A percentile compares a stretch with the other conserved stretches of the same genome.
phyloP scores from a whole-genome alignment of 164 flowering plant species.

The Pachysandra terminalis region DNA sequence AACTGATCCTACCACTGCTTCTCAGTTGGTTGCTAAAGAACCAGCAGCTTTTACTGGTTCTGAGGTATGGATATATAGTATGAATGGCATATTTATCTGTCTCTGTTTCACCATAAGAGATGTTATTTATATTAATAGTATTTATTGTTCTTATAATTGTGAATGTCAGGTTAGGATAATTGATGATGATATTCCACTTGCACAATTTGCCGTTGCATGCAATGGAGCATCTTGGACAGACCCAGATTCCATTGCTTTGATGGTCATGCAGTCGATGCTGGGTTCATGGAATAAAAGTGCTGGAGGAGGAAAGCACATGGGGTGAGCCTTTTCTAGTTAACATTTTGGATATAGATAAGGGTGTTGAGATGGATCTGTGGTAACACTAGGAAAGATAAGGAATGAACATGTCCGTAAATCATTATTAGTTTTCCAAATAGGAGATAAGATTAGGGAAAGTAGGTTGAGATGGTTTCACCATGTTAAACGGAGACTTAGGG shows the following conservation, averaged over 20 bases:
- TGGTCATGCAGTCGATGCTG: constrained; percentile 84
- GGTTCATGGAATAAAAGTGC: constrained; percentile 78
- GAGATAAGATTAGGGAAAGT: too few relatives aligned
- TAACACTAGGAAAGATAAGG: too few relatives aligned
- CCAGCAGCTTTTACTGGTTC: constrained; percentile 82
- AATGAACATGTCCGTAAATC: too few relatives aligned
- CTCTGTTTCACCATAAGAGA: background rate
- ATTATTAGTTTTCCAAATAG: too few relatives aligned
- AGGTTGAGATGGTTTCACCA: too few relatives aligned
- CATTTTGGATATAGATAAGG: too few relatives aligned
- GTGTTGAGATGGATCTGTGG: too few relatives aligned
- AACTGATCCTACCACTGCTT: constrained; percentile 54
- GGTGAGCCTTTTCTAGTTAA: constrained; percentile 32
- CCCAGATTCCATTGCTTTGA: constrained; percentile 83
- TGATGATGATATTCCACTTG: constrained; percentile 70
- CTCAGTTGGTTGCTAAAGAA: constrained; percentile 56
- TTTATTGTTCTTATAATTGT: background rate
- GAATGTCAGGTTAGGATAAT: constrained; percentile 63
- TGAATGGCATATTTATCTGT: background rate
- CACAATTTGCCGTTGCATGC: constrained; percentile 88
- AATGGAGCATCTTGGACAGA: constrained; percentile 85
- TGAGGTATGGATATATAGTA: constrained; percentile 44
- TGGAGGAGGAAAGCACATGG: constrained; percentile 76
- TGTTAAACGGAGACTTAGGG: too few relatives aligned
- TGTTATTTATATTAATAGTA: background rate